A percentile compares a stretch with the other conserved stretches of the same genome.
These are phyloP conservation scores for Mucor plumbeus DNA, from an alignment of 371 early-diverging fungal species.

Conservation along the genomic window DNA sequence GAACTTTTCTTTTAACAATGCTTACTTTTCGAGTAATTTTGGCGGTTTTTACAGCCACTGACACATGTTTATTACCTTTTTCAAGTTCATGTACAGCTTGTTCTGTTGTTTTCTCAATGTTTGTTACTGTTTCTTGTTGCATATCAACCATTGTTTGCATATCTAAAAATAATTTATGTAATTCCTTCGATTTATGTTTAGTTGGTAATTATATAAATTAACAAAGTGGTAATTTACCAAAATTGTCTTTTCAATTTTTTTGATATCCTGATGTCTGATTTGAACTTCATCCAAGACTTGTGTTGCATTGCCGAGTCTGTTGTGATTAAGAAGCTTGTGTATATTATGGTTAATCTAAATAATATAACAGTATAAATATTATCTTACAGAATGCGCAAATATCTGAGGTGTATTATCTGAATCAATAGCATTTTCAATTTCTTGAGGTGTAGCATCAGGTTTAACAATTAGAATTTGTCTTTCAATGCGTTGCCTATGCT, in stretches of 20 bases:
- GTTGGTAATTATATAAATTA: background rate
- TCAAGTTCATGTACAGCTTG: slow-evolving; percentile 65
- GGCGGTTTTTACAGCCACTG: slow-evolving; percentile 65
- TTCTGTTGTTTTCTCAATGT: slow-evolving; percentile 63
- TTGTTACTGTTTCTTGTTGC: slow-evolving; percentile 70
- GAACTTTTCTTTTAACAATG: background rate
- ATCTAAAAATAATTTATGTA: slow-evolving; percentile 81
- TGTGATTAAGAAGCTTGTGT: slow-evolving; percentile 48
- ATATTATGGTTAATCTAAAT: background rate
- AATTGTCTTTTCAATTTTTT: slow-evolving; percentile 79
- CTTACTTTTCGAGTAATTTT: slow-evolving; percentile 62
- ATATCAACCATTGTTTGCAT: slow-evolving; percentile 79
- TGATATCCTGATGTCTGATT: slow-evolving; percentile 77
- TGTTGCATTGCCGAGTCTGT: slow-evolving; percentile 70
- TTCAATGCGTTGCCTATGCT: slow-evolving; percentile 78
- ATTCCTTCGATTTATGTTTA: slow-evolving; percentile 58
- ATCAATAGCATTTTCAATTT: slow-evolving; percentile 71
- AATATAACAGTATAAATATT: background rate
- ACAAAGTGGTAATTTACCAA: slow-evolving; percentile 42
- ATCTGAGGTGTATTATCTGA: slow-evolving; percentile 67
- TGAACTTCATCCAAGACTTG: slow-evolving; percentile 77
- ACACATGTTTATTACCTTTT: slow-evolving; percentile 63
- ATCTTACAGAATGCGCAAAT: slow-evolving; percentile 78
- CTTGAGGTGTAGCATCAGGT: slow-evolving; percentile 75
- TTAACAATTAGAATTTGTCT: slow-evolving; percentile 74